Evolutionary conservation across 108 stramenopile genomes (phyloP).

Genomic region (Cafeteria roenbergensis): DNA sequence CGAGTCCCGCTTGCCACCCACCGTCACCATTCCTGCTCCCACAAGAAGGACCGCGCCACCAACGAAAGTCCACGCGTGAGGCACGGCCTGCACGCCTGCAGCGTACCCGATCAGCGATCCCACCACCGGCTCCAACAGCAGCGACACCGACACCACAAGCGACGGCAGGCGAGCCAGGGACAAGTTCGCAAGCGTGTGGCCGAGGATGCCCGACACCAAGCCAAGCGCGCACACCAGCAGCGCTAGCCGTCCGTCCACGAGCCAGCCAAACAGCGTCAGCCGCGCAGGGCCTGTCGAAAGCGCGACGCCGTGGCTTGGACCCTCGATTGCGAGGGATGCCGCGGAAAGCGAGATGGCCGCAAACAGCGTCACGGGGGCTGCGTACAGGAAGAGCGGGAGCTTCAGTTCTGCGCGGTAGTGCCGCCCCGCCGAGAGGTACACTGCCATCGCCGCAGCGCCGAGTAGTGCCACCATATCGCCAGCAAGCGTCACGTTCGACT

Average conservation of each 20-base stretch:
- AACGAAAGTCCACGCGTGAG: background rate
- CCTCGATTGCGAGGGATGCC: background rate
- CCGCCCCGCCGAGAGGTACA: background rate
- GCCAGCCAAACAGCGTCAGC: background rate
- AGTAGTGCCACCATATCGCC: background rate
- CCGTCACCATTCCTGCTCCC: too few species aligned
- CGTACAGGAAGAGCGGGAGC: constrained; percentile 2
- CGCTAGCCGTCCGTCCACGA: background rate
- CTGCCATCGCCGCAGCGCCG: background rate
- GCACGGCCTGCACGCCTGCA: background rate
- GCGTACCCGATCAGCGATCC: constrained; percentile 4
- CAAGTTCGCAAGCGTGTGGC: background rate
- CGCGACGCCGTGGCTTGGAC: background rate
- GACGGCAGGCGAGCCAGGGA: background rate
- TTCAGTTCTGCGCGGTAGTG: background rate
- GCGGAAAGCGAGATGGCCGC: background rate
- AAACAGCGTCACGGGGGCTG: background rate
- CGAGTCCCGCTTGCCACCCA: too few species aligned
- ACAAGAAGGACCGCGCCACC: too few species aligned
- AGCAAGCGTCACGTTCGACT: too few species aligned
- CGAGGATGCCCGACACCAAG: background rate
- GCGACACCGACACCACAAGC: background rate
- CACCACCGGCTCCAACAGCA: constrained; percentile 3
- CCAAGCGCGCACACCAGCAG: background rate
- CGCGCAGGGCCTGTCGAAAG: too few species aligned